phyloP scores from a whole-genome alignment of 306 rosid species.

The Prosopis cineraria region DNA sequence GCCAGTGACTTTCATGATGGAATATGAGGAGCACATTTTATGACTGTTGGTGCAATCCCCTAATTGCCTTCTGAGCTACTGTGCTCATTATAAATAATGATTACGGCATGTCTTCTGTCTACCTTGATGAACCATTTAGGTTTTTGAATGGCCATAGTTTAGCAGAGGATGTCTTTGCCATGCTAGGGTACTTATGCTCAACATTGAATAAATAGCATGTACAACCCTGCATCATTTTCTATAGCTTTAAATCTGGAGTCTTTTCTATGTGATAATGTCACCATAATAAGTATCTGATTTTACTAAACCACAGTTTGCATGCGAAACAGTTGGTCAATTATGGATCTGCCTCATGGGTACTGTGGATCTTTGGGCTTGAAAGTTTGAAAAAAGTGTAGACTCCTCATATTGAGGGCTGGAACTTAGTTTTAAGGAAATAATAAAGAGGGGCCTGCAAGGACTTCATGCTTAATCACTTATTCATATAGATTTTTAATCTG shows the following conservation, averaged over 20 bases:
- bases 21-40: background rate
- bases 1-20: background rate
- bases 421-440: background rate
- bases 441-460: background rate
- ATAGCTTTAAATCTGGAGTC: slow-evolving; percentile 17
- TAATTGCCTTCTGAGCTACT: slow-evolving; percentile 17
- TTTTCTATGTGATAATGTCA: slow-evolving; percentile 5
- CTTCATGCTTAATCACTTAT: background rate
- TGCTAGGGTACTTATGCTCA: slow-evolving; percentile 9
- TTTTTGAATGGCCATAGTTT: slow-evolving; percentile 16
- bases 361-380: background rate
- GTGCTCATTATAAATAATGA: background rate
- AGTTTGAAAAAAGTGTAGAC: background rate
- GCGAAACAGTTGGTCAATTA: background rate
- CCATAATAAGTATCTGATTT: background rate
- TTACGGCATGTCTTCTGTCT: background rate
- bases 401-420: background rate
- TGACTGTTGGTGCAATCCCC: background rate
- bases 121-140: background rate
- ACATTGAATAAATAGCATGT: background rate
- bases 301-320: slow-evolving; percentile 12
- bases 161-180: slow-evolving; percentile 1
- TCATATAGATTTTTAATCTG: background rate
- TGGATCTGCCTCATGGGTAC: background rate
- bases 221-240: background rate